These are phyloP conservation scores for Sugiyamaella boreocaroliniensis DNA, from an alignment of 805 yeast species.

Conservation along the genomic window DNA sequence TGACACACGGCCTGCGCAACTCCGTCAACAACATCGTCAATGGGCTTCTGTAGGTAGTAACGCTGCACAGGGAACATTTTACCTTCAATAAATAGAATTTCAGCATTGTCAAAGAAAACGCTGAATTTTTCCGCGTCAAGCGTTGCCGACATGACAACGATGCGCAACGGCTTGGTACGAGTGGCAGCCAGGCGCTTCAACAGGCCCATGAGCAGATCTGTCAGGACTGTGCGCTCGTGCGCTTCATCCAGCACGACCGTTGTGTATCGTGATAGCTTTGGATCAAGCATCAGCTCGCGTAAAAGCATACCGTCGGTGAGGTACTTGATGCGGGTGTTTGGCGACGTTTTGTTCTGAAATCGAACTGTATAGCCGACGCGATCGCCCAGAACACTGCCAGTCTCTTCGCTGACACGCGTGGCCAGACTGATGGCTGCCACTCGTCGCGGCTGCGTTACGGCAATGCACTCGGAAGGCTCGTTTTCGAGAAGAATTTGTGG, in stretches of 20 bases:
- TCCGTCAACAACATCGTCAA: slow-evolving; percentile 80
- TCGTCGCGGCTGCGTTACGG: slow-evolving; percentile 94
- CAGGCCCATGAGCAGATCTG: slow-evolving; percentile 86
- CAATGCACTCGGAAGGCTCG: slow-evolving; percentile 49
- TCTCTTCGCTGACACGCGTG: slow-evolving; percentile 83
- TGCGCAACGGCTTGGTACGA: slow-evolving; percentile 52
- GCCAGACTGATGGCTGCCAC: slow-evolving; percentile 97
- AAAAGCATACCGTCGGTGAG: slow-evolving; percentile 96
- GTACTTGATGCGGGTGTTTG: slow-evolving; percentile 66
- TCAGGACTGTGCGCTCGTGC: slow-evolving; percentile 89
- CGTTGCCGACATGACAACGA: slow-evolving; percentile 94
- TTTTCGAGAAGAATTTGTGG: slow-evolving; percentile 76
- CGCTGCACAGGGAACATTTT: slow-evolving; percentile 79
- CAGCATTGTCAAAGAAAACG: slow-evolving; percentile 64
- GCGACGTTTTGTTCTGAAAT: slow-evolving; percentile 63
- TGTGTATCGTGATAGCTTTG: slow-evolving; percentile 54
- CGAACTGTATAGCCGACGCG: slow-evolving; percentile 91
- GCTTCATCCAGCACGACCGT: slow-evolving; percentile 91
- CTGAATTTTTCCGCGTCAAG: slow-evolving; percentile 84
- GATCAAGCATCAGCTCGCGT: slow-evolving; percentile 80
- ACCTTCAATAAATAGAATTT: slow-evolving; percentile 85
- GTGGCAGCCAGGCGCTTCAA: slow-evolving; percentile 56
- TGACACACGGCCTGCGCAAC: slow-evolving; percentile 69
- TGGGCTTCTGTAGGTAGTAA: slow-evolving; percentile 53
- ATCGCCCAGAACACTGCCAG: slow-evolving; percentile 67